Percentiles rank a stretch among this genome's conserved stretches.
These are phyloP conservation scores for Cladorrhinum sp. DNA, from an alignment of 2,329 filamentous ascomycete genomes.

Conservation along the genomic window DNA sequence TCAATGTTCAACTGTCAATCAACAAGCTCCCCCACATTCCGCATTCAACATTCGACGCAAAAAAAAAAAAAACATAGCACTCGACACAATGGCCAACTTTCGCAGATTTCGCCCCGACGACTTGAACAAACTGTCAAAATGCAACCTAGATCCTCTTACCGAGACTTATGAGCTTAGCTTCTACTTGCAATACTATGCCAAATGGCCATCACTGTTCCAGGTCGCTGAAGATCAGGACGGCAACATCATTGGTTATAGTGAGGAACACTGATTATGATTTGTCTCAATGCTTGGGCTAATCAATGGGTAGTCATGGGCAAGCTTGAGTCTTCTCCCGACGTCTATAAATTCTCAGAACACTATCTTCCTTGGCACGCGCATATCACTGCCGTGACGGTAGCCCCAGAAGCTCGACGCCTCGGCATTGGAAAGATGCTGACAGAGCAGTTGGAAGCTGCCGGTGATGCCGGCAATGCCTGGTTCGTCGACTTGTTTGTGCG, in stretches of 20 bases:
- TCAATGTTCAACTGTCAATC: background rate
- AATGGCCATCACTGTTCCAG: slow-evolving; percentile 93
- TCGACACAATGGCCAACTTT: slow-evolving; percentile 70
- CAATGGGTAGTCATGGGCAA: slow-evolving; percentile 83
- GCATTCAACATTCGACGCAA: slow-evolving; percentile 4
- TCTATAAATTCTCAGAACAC: slow-evolving; percentile 72
- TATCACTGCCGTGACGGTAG: slow-evolving; percentile 91
- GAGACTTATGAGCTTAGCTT: slow-evolving; percentile 96
- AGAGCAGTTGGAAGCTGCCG: slow-evolving; percentile 75
- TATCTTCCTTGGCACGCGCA: slow-evolving; percentile 99
- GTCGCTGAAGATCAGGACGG: slow-evolving; percentile 82
- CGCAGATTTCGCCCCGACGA: slow-evolving; percentile 82
- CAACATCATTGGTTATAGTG: slow-evolving; percentile 93
- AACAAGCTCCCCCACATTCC: background rate
- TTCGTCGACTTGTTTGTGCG: slow-evolving; percentile 96
- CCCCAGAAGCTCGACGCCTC: slow-evolving; percentile 78
- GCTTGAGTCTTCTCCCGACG: slow-evolving; percentile 79
- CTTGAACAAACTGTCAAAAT: slow-evolving; percentile 84
- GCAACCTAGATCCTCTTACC: slow-evolving; percentile 94
- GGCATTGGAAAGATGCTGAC: slow-evolving; percentile 85
- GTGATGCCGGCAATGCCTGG: slow-evolving; percentile 81
- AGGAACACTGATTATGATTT: slow-evolving; percentile 31
- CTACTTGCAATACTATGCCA: slow-evolving; percentile 92
- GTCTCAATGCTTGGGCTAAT: background rate
- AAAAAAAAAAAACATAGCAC: too few species aligned